Conservation (phyloP, 2,329 filamentous ascomycete species). For the Talaromyces sp. region DNA sequence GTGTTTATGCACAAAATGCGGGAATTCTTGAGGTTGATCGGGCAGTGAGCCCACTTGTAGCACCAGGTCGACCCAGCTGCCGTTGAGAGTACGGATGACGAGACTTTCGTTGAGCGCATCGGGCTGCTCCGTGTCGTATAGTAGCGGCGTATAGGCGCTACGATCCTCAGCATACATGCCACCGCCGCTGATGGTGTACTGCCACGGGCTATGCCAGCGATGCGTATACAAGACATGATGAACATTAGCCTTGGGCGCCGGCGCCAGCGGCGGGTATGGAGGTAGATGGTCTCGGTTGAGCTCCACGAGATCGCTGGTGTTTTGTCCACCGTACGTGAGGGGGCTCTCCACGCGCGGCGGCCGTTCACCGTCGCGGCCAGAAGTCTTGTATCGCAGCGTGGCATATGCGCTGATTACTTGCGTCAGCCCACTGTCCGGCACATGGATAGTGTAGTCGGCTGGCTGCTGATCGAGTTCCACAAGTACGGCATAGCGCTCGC, state of each 20-base stretch:
- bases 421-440: conserved; percentile 44
- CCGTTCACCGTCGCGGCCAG: conserved; percentile 14
- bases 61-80: conserved; percentile 54
- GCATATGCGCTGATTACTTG: conserved; percentile 55
- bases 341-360: conserved; percentile 8
- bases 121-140: conserved; percentile 42
- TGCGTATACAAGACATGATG: conserved; percentile 39
- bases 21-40: conserved; percentile 50
- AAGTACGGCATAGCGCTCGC: conserved; percentile 38
- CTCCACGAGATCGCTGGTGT: conserved; percentile 36
- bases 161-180: conserved; percentile 36
- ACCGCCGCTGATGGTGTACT: conserved; percentile 52
- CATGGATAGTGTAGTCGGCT: conserved; percentile 53
- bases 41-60: conserved; percentile 36
- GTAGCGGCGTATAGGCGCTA: conserved; percentile 41
- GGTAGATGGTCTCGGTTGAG: conserved; percentile 42
- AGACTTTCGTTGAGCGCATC: conserved; percentile 37
- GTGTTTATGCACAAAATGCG: conserved; percentile 63
- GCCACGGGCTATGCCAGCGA: conserved; percentile 25
- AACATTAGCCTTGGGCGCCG: conserved; percentile 41
- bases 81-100: conserved; percentile 45
- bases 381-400: conserved; percentile 39
- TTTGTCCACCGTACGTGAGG: conserved; percentile 48
- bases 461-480: conserved; percentile 40
- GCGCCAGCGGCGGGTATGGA: conserved; percentile 46